Evolutionary conservation across 116 monocot genomes (phyloP), one percentile per base, ranked within the genome.

Genomic region (Iris pallida): DNA sequence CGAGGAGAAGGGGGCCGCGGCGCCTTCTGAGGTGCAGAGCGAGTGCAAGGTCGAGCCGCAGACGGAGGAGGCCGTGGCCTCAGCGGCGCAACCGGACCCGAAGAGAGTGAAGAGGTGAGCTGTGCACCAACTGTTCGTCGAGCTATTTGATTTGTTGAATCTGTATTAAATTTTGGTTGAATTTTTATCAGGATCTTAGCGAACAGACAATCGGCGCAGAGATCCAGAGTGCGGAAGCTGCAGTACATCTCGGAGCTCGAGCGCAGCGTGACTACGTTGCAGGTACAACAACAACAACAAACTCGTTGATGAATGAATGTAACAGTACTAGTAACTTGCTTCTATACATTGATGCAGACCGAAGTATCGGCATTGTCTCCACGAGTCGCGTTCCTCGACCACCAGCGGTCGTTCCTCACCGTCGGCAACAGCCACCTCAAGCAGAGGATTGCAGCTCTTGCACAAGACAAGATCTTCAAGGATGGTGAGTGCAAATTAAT

Each of bases 231-330:
- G 68, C 68, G 91, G 71, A 95, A 95, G 70, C 49, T 95, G 73
- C 95, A 95, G 61, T 95, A 95, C 82, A 95, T 95, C n/a, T 86
- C 95, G 5, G 95, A 95, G 86, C 88, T 95, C 43, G 91, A 95
- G 53, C 79, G 91, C 41, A 88, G 78, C 69, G 91, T 95, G 4
- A 80, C 85, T 0, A 80, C 75, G 7, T 69, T 95, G 60, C 91
- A 95, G 84, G 93, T 93, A 73, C n/a, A n/a, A n/a, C n/a, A n/a
- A n/a, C n/a, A n/a, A n/a, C n/a, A n/a, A n/a, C n/a, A n/a, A n/a
- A n/a, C n/a, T n/a, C n/a, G n/a, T n/a, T n/a, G n/a, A n/a, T n/a
- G n/a, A n/a, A n/a, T n/a, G n/a, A 46, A 44, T 69, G 55, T 13
- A 16, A 45, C 0, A 16, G 40, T 64, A 0, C 7, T 51, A 45